A percentile compares a stretch with the other conserved stretches of the same genome.
These are phyloP conservation scores for Aeschynomene evenia DNA, from an alignment of 306 rosid species.

Conservation along the genomic window DNA sequence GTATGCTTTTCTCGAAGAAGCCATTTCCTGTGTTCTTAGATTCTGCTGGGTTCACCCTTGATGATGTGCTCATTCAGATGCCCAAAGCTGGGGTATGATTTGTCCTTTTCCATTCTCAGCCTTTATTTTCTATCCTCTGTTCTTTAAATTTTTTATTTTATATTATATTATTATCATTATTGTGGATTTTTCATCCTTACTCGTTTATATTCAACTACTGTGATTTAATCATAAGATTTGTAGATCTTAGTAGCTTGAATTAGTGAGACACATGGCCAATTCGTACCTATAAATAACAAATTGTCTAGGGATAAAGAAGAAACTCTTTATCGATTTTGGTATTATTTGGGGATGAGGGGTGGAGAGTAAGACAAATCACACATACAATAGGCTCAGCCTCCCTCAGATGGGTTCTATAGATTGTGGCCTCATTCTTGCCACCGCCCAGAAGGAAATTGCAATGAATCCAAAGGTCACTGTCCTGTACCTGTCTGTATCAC, in stretches of 20 bases:
- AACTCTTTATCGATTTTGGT: no score
- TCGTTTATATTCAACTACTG: no score
- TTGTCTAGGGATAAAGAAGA: no score
- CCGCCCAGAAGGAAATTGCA: slow-evolving; percentile 9
- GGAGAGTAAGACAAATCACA: slow-evolving; percentile 27
- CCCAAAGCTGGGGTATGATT: slow-evolving; percentile 90
- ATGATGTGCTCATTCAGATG: slow-evolving; percentile 86
- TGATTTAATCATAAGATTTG: no score
- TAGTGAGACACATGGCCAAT: no score
- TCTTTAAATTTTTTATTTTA: neutral
- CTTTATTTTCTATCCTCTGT: neutral
- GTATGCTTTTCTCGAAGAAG: slow-evolving; percentile 85
- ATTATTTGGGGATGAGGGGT: slow-evolving; percentile 17
- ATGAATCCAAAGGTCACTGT: neutral
- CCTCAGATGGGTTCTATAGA: slow-evolving; percentile 14
- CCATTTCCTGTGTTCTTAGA: slow-evolving; percentile 89
- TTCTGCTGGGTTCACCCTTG: slow-evolving; percentile 69
- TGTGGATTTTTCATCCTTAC: no score
- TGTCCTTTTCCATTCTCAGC: slow-evolving; percentile 7
- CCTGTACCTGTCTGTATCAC: slow-evolving; percentile 3
- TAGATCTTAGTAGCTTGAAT: no score
- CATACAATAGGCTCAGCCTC: neutral
- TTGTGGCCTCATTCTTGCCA: slow-evolving; percentile 19
- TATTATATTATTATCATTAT: neutral
- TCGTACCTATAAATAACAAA: no score